These are phyloP conservation scores for Paramecium biaurelia DNA, from an alignment of 73 alveolate genomes.

Conservation along the genomic window DNA sequence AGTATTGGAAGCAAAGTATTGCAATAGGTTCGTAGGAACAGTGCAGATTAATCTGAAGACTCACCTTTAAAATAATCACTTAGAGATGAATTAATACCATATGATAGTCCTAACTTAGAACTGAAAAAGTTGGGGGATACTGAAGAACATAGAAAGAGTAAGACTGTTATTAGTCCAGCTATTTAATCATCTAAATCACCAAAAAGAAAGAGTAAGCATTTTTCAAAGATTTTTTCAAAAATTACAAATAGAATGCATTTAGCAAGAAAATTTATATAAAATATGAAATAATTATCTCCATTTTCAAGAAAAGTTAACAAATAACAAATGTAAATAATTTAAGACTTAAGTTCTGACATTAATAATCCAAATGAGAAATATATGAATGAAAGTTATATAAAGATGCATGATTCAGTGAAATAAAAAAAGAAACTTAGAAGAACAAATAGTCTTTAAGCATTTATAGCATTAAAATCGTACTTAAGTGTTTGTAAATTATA, in stretches of 20 bases:
- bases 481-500: background rate
- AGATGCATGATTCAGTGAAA: background rate
- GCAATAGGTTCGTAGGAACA: background rate
- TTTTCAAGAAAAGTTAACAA: background rate
- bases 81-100: background rate
- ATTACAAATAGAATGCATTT: constrained; percentile 4
- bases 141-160: background rate
- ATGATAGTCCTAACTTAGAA: background rate
- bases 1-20: background rate
- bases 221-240: constrained; percentile 36
- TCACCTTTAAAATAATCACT: background rate
- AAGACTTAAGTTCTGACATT: constrained; percentile 34
- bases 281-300: background rate
- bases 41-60: background rate
- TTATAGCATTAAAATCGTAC: background rate
- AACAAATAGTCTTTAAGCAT: background rate
- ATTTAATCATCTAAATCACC: background rate
- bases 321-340: background rate
- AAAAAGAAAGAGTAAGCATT: background rate
- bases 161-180: background rate
- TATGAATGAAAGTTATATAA: background rate
- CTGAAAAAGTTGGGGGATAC: background rate
- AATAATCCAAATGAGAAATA: background rate
- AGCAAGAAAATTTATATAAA: background rate
- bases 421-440: background rate